Evolutionary conservation across 768 basidiomycete genomes (phyloP).

Genomic region (Lactarius indigo): DNA sequence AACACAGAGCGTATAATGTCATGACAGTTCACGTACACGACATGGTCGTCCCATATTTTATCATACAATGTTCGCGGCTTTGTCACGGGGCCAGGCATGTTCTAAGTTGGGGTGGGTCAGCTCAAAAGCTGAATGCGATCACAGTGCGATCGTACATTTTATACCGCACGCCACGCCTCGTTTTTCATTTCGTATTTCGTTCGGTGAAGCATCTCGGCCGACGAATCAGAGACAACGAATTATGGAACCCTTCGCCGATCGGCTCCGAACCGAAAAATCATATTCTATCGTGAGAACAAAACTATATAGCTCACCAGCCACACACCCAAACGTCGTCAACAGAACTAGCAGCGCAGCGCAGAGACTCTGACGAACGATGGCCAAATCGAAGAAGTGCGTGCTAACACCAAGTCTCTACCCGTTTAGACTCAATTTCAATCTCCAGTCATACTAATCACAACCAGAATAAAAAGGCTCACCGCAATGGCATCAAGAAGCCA

Average conservation of each 20-base stretch:
- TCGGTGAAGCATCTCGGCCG: neutral
- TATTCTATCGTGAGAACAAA: conserved; percentile 9
- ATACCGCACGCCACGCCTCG: neutral
- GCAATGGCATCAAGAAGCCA: conserved; percentile 93
- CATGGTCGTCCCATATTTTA: conserved; percentile 97
- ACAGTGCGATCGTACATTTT: neutral
- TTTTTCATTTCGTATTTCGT: too few species aligned
- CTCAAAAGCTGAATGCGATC: neutral
- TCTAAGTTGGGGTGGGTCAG: conserved; percentile 1
- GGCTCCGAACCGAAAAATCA: conserved; percentile 4
- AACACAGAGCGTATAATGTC: neutral
- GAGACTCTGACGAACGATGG: conserved; percentile 51
- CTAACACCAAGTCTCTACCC: conserved; percentile 7
- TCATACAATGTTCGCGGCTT: conserved; percentile 90
- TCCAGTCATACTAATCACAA: conserved; percentile 90
- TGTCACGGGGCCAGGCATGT: conserved; percentile 53
- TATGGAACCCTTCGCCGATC: conserved; percentile 8
- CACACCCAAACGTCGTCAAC: neutral
- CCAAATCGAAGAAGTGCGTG: conserved; percentile 96
- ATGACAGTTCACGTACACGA: conserved; percentile 55
- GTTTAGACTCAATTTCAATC: conserved; percentile 12
- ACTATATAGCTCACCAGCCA: conserved; percentile 35
- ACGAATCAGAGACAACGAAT: neutral
- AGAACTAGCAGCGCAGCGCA: conserved; percentile 23
- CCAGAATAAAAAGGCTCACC: conserved; percentile 95